A percentile compares a stretch with the other conserved stretches of the same genome.
Evolutionary conservation across 1,139 yeast genomes (phyloP).

Genomic region (Pichia sp.): DNA sequence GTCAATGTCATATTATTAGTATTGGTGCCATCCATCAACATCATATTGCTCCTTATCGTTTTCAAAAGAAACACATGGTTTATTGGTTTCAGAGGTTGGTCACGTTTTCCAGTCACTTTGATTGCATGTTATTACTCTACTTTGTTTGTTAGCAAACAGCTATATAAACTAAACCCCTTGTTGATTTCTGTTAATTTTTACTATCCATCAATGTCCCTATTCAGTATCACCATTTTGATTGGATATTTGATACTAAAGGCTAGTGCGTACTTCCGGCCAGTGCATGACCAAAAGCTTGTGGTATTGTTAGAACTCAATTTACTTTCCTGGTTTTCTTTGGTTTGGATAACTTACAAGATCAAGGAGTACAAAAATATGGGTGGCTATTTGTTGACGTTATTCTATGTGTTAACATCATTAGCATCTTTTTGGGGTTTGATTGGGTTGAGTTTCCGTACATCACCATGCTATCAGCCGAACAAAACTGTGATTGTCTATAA

Average conservation of each 20-base stretch:
- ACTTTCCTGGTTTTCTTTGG: slow-evolving; percentile 52
- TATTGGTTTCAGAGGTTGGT: slow-evolving; percentile 41
- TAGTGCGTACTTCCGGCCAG: slow-evolving; percentile 48
- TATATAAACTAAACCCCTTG: slow-evolving; percentile 46
- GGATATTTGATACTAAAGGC: slow-evolving; percentile 56
- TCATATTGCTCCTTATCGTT: slow-evolving; percentile 45
- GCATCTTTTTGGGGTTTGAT: slow-evolving; percentile 54
- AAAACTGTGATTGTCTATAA: slow-evolving; percentile 23
- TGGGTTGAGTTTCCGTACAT: slow-evolving; percentile 33
- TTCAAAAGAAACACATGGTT: slow-evolving; percentile 48
- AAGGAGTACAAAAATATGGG: slow-evolving; percentile 57
- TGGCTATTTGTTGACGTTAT: slow-evolving; percentile 47
- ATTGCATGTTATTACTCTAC: slow-evolving; percentile 40
- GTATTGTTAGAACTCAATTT: slow-evolving; percentile 55
- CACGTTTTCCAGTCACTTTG: slow-evolving; percentile 57
- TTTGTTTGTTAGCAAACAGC: slow-evolving; percentile 35
- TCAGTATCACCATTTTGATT: slow-evolving; percentile 44
- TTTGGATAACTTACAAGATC: slow-evolving; percentile 42
- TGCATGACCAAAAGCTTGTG: slow-evolving; percentile 70
- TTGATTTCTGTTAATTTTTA: slow-evolving; percentile 54
- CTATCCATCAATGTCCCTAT: slow-evolving; percentile 44
- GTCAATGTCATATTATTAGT: slow-evolving; percentile 49
- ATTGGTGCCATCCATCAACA: slow-evolving; percentile 50
- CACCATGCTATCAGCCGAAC: slow-evolving; percentile 21
- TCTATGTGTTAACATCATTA: slow-evolving; percentile 48